These are phyloP conservation scores for Cyclotella atomus DNA, from an alignment of 108 stramenopile species.

Conservation along the genomic window DNA sequence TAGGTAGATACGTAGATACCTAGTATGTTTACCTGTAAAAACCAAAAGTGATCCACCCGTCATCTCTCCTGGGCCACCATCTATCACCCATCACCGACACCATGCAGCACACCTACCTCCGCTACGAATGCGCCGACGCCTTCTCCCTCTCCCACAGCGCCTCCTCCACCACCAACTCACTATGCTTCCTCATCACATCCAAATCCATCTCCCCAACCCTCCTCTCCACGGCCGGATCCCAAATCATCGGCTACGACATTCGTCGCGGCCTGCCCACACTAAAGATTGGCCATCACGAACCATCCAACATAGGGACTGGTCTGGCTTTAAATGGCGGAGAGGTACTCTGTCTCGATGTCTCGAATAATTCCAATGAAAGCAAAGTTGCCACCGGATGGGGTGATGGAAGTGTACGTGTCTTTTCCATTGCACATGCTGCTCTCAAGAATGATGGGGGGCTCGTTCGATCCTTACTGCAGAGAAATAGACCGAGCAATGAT, in stretches of 20 bases:
- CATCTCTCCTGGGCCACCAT: too few relatives aligned
- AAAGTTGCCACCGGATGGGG: conserved; percentile 88
- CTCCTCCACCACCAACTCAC: conserved; percentile 68
- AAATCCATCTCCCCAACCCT: too few relatives aligned
- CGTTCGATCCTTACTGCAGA: conserved; percentile 58
- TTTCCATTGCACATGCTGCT: conserved; percentile 35
- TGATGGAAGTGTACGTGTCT: conserved; percentile 84
- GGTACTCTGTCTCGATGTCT: conserved; percentile 72
- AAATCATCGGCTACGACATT: conserved; percentile 67
- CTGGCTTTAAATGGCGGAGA: conserved; percentile 72
- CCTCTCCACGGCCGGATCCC: conserved; percentile 73
- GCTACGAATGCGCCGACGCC: conserved; percentile 89
- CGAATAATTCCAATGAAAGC: conserved; percentile 13
- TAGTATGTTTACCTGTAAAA: not conserved
- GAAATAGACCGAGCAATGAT: conserved; percentile 55
- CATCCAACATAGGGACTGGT: conserved; percentile 79
- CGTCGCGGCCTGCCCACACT: conserved; percentile 56
- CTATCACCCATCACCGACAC: not conserved
- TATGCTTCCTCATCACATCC: conserved; percentile 62
- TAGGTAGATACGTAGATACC: not conserved
- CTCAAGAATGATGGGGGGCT: conserved; percentile 48
- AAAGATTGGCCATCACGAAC: conserved; percentile 74
- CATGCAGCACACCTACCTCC: conserved; percentile 86
- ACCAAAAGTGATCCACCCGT: not conserved
- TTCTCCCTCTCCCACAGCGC: conserved; percentile 71